Percentiles rank a stretch among this genome's conserved stretches.
Conservation (phyloP, 306 rosid genomes). For the Quercus bicolor region DNA sequence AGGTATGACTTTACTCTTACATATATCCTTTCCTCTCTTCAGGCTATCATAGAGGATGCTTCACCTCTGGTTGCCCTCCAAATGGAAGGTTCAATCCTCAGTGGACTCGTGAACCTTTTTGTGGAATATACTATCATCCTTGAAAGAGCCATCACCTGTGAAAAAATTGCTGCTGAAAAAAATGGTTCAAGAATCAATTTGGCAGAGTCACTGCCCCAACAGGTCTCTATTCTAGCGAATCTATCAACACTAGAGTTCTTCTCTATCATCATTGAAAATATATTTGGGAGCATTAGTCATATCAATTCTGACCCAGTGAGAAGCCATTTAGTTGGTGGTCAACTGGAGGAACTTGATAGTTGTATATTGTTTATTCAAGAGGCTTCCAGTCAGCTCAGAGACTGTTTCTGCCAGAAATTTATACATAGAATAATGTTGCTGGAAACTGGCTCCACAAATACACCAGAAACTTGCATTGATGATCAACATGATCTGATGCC, state of each 20-base stretch:
- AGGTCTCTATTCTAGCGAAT: slow-evolving; percentile 66
- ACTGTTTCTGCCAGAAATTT: slow-evolving; percentile 46
- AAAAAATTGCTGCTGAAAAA: slow-evolving; percentile 25
- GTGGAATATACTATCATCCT: slow-evolving; percentile 46
- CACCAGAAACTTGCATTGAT: slow-evolving; percentile 18
- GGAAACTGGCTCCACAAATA: slow-evolving; percentile 25
- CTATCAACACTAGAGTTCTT: slow-evolving; percentile 32
- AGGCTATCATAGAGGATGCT: slow-evolving; percentile 52
- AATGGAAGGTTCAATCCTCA: slow-evolving; percentile 49
- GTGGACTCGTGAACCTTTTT: slow-evolving; percentile 49
- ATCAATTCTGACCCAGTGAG: slow-evolving; percentile 20
- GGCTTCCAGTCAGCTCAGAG: slow-evolving; percentile 47
- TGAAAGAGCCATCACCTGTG: slow-evolving; percentile 41
- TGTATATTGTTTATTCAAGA: slow-evolving; percentile 43
- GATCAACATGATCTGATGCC: slow-evolving; percentile 42
- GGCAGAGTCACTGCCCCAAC: slow-evolving; percentile 48
- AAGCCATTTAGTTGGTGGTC: slow-evolving; percentile 24
- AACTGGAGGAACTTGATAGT: slow-evolving; percentile 36
- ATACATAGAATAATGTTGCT: slow-evolving; percentile 32
- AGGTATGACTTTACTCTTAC: background rate
- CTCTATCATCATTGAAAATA: too few relatives aligned
- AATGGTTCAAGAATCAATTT: slow-evolving; percentile 37
- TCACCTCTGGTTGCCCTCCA: slow-evolving; percentile 49
- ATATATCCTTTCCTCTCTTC: slow-evolving; percentile 4
- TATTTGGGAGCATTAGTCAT: slow-evolving; percentile 16